These are phyloP conservation scores for Saussurea involucrata DNA, from an alignment of 129 eudicot genomes.

Conservation along the genomic window DNA sequence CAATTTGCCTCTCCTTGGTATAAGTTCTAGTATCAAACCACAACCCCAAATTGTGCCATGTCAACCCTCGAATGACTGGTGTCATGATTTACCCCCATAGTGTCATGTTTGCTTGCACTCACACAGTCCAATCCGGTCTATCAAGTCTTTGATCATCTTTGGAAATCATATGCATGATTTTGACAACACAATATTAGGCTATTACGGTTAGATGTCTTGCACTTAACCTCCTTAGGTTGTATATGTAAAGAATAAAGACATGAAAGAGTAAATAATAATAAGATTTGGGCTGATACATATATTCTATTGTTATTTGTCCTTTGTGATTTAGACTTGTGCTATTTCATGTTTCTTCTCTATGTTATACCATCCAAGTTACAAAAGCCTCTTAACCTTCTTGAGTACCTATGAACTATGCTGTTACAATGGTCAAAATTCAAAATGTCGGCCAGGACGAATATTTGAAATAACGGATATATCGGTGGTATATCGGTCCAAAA, in stretches of 20 bases:
- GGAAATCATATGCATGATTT: not conserved
- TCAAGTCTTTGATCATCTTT: not conserved
- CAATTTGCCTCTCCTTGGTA: not conserved
- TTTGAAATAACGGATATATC: no score
- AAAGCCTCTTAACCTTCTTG: not conserved
- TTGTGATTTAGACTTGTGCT: not conserved
- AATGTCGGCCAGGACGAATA: no score
- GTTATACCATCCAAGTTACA: not conserved
- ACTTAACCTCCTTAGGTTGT: not conserved
- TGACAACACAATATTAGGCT: not conserved
- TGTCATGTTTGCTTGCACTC: not conserved
- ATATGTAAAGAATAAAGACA: no score
- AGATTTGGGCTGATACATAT: not conserved
- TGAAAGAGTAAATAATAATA: no score
- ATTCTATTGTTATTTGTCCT: not conserved
- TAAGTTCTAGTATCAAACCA: not conserved
- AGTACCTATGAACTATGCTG: not conserved
- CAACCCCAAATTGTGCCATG: no score
- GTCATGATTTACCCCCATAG: not conserved
- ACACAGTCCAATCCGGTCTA: not conserved
- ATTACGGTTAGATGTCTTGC: not conserved
- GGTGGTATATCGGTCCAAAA: no score
- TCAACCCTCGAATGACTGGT: no score
- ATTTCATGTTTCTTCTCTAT: not conserved
- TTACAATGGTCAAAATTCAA: no score